These are phyloP conservation scores for Pezicula radicicola DNA, from an alignment of 2,329 filamentous ascomycete genomes.

Conservation along the genomic window DNA sequence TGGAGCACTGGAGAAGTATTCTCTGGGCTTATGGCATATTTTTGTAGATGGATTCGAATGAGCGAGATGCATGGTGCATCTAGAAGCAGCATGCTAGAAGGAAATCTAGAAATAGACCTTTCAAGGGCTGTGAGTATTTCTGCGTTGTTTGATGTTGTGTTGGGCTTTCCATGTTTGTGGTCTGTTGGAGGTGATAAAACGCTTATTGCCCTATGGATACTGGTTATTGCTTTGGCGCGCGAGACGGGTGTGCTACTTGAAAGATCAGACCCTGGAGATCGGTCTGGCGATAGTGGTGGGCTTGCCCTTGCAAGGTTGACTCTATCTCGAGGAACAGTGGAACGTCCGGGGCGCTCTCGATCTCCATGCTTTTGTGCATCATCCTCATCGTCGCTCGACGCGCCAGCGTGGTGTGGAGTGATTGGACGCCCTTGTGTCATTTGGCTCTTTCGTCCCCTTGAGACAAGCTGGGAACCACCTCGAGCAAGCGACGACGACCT, in stretches of 20 bases:
- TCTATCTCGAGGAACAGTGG: background rate
- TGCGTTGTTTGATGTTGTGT: background rate
- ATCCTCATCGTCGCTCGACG: background rate
- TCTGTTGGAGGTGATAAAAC: background rate
- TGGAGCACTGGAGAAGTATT: background rate
- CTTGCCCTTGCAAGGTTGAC: conserved; percentile 14
- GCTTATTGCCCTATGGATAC: background rate
- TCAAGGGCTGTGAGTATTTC: conserved; percentile 17
- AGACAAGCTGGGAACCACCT: background rate
- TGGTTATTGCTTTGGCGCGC: background rate
- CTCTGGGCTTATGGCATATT: background rate
- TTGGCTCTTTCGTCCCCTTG: conserved; percentile 6
- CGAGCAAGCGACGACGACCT: conserved; percentile 14
- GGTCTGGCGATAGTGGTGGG: conserved; percentile 13
- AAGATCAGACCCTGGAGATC: background rate
- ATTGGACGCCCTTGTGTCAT: conserved; percentile 1
- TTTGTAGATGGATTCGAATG: conserved; percentile 11
- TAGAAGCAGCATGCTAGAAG: conserved; percentile 15
- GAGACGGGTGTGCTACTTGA: background rate
- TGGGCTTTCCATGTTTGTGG: no score
- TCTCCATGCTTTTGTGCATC: background rate
- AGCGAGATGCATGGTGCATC: conserved; percentile 16
- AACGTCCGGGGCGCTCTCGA: background rate
- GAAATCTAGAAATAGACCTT: conserved; percentile 13
- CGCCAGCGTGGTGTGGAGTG: background rate